Evolutionary conservation across 129 eudicot genomes (phyloP).

Genomic region (Cynara cardunculus): DNA sequence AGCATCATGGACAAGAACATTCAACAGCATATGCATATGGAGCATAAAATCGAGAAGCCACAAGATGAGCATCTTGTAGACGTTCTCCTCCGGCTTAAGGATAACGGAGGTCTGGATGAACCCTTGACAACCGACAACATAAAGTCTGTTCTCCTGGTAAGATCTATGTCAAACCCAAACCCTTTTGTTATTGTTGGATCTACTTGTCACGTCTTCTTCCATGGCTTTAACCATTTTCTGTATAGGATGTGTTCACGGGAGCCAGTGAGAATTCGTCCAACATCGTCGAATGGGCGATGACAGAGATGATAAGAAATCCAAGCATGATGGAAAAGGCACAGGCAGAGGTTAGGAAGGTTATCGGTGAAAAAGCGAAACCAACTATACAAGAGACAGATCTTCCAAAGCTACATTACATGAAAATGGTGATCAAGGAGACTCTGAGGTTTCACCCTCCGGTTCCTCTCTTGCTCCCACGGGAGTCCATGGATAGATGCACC

Average conservation of each 20-base stretch:
- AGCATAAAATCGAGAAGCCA: conserved; percentile 20
- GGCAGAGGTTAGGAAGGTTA: conserved; percentile 21
- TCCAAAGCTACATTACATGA: conserved; percentile 26
- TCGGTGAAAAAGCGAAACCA: conserved; percentile 12
- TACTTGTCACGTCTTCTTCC: neutral
- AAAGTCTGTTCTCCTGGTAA: conserved; percentile 20
- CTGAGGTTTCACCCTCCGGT: conserved; percentile 35
- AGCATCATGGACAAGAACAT: conserved; percentile 22
- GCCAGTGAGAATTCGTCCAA: conserved; percentile 24
- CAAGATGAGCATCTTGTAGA: conserved; percentile 19
- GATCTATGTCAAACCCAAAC: no score
- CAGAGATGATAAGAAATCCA: conserved; percentile 31
- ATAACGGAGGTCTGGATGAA: neutral
- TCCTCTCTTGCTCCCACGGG: conserved; percentile 33
- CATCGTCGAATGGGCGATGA: conserved; percentile 32
- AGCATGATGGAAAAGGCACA: conserved; percentile 30
- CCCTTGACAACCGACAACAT: conserved; percentile 22
- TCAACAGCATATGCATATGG: no score
- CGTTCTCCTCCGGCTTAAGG: conserved; percentile 21
- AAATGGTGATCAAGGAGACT: conserved; percentile 33
- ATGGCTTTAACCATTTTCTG: neutral
- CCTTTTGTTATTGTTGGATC: no score
- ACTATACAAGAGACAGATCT: conserved; percentile 25
- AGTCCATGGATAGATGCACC: conserved; percentile 24
- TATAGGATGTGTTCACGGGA: conserved; percentile 18